These are phyloP conservation scores for Chalaropsis thielavioides DNA, from an alignment of 2,329 filamentous ascomycete genomes.

Conservation along the genomic window DNA sequence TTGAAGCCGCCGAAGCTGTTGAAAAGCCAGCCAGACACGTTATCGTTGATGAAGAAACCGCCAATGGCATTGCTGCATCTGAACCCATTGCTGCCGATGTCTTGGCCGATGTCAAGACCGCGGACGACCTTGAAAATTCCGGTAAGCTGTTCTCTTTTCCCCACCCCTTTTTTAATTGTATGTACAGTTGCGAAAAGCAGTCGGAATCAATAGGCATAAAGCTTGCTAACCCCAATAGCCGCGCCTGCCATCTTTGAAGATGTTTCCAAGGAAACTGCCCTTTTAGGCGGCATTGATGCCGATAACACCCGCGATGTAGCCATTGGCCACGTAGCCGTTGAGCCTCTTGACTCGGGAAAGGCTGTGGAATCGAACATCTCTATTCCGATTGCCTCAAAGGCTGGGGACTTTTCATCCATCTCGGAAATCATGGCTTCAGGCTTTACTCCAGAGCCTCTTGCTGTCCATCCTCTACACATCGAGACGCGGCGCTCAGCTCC, in stretches of 20 bases:
- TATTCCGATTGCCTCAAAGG: not conserved
- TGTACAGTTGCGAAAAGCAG: not conserved
- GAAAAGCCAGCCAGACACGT: not conserved
- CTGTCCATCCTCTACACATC: constrained; percentile 3
- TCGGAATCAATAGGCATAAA: not conserved
- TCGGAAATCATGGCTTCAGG: constrained; percentile 7
- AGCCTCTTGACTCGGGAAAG: not conserved
- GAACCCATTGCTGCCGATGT: not conserved
- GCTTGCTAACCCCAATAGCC: not conserved
- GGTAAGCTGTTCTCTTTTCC: not conserved
- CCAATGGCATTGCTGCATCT: not conserved
- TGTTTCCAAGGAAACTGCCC: not conserved
- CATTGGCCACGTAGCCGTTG: not conserved
- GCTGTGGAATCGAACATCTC: not conserved
- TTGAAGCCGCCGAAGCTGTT: not conserved
- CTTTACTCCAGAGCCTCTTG: not conserved
- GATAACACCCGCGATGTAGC: not conserved
- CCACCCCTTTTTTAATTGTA: not conserved
- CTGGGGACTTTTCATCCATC: constrained; percentile 3
- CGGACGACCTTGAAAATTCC: not conserved
- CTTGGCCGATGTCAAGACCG: not conserved
- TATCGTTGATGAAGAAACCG: not conserved
- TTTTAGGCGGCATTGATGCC: not conserved
- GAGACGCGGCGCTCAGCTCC: constrained; percentile 1
- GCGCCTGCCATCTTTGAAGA: not conserved